Evolutionary conservation across 495 filamentous ascomycete genomes (phyloP), one percentile per base, ranked within the genome.

Genomic region (Penicillium cosmopolitanum): DNA sequence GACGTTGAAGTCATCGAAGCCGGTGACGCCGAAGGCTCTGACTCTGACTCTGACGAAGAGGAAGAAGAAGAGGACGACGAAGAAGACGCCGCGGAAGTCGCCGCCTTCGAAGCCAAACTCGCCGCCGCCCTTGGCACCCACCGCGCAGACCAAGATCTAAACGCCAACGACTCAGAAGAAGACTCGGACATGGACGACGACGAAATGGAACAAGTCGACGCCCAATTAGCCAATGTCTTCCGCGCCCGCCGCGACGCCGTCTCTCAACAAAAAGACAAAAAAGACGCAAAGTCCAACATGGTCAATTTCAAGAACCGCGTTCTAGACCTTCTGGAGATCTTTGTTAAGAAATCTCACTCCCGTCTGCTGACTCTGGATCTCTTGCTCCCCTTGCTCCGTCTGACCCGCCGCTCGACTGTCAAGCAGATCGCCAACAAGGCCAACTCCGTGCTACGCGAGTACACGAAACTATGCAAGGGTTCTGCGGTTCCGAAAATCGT

Each of bases 291-390:
- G 66, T 89, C 94, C 55, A 90, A 82, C n/a, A 90, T 98, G 65
- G 76, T 95, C 63, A 92, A 94, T 74, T 97, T 98, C 84, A 98
- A 98, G 80, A 89, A 89, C 76, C 88, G 93, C 36, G 87, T 97
- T 9, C 77, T 98, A 13, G 95, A 98, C 65, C 78, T 98, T 1
- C 81, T 98, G 21, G 84, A 89, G 60, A 89, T 96, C 60, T 98
- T 89, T 72, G 80, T 93, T 60, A 96, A 92, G 72, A 87, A 91
- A 61, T 84, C 92, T 71, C 85, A 90, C 50, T 72, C 80, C 12
- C 87, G 87, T 51, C 68, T 83, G 0, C 77, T 92, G 0, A 82
- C 86, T 0, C 82, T 96, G 42, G 80, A 84, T 55, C 72, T 95
- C 4, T 77, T 94, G 5, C 71, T 93, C 5, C 91, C 91, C 0